Percentiles rank a stretch among this genome's conserved stretches.
phyloP scores from a whole-genome alignment of 345 rosid species.

The Eucalyptus marginata region DNA sequence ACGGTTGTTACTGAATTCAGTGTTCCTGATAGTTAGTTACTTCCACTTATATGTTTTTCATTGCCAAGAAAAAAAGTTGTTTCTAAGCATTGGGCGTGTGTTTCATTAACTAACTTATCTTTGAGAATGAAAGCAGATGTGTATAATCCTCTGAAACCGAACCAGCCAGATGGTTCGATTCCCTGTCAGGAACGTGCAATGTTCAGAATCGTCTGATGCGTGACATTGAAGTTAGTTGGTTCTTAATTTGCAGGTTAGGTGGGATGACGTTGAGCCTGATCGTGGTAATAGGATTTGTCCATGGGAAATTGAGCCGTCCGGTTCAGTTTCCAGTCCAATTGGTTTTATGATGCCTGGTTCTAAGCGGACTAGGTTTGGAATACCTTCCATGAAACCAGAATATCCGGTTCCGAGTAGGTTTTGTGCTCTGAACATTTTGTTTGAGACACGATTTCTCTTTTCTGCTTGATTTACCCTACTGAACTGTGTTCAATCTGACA shows the following conservation, averaged over 20 bases:
- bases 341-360: constrained; percentile 45
- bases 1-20: not conserved
- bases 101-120: not conserved
- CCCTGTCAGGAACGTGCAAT: not conserved
- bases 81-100: not conserved
- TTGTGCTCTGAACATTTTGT: not conserved
- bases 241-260: constrained; percentile 48
- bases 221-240: not conserved
- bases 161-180: not conserved
- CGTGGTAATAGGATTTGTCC: constrained; percentile 82
- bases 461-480: not conserved
- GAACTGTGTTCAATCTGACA: constrained; percentile 1
- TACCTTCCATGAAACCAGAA: constrained; percentile 57
- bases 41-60: not conserved
- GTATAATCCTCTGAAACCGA: not conserved
- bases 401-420: constrained; percentile 59
- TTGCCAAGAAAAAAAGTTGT: not conserved
- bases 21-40: not conserved
- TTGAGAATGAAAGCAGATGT: not conserved
- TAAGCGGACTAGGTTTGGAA: constrained; percentile 76
- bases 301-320: constrained; percentile 84
- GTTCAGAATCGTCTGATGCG: not conserved
- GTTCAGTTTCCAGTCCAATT: constrained; percentile 40
- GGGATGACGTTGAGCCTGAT: constrained; percentile 64
- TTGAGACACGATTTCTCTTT: not conserved